Evolutionary conservation across 441 rosid genomes (phyloP).

Genomic region (Arabidopsis lyrata): DNA sequence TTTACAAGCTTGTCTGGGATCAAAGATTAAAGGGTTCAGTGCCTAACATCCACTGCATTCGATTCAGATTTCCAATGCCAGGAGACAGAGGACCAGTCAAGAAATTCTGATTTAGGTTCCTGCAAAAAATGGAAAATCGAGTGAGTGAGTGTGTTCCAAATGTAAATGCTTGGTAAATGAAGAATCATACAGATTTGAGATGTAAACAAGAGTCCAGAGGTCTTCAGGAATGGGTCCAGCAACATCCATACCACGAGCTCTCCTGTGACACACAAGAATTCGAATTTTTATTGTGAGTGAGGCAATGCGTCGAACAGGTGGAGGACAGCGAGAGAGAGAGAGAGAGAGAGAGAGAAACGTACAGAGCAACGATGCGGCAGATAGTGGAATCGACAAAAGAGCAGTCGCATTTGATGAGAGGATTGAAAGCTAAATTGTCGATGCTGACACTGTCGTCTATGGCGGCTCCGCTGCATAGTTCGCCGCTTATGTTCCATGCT

Average conservation of each 20-base stretch:
- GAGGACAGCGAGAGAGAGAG: not conserved
- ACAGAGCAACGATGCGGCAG: slow-evolving; percentile 69
- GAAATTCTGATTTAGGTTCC: slow-evolving; percentile 41
- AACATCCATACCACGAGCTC: slow-evolving; percentile 53
- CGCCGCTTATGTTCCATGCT: slow-evolving; percentile 67
- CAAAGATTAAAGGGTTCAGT: not conserved
- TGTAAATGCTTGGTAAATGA: not conserved
- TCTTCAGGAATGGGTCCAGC: slow-evolving; percentile 64
- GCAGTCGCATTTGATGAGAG: slow-evolving; percentile 74
- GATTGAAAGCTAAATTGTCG: slow-evolving; percentile 45
- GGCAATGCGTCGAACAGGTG: slow-evolving; percentile 31
- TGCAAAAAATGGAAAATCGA: not conserved
- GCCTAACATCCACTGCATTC: slow-evolving; percentile 49
- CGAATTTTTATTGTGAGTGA: not conserved
- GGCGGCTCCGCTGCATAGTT: slow-evolving; percentile 68
- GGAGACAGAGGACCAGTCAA: slow-evolving; percentile 46
- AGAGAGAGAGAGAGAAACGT: slow-evolving; percentile 1
- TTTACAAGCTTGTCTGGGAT: not conserved
- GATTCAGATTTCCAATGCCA: slow-evolving; percentile 45
- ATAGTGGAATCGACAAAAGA: slow-evolving; percentile 44
- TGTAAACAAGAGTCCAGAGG: slow-evolving; percentile 64
- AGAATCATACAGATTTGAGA: slow-evolving; percentile 56
- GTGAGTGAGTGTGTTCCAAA: not conserved
- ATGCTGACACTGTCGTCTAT: slow-evolving; percentile 43
- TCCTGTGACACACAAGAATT: slow-evolving; percentile 47